Evolutionary conservation across 176 grass and related monocot genomes (phyloP).

Genomic region (Coix lacrymajobi): DNA sequence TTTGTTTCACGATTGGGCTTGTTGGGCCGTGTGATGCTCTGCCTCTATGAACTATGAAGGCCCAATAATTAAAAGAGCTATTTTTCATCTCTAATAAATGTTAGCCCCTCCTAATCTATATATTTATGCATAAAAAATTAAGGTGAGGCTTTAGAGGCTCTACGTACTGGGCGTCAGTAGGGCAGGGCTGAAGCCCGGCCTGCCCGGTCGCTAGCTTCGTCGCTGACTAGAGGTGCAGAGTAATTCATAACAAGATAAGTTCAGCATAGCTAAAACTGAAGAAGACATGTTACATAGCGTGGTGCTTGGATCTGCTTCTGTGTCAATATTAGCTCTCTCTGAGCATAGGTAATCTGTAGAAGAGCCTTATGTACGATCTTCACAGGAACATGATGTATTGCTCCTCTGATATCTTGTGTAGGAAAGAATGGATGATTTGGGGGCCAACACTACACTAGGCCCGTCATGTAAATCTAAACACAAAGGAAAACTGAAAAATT

Average conservation of each 20-base stretch:
- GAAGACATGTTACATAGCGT: slow-evolving; percentile 63
- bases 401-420: not conserved
- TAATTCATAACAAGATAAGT: slow-evolving; percentile 70
- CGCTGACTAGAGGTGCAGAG: not conserved
- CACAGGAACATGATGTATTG: not conserved
- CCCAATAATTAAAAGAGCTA: too few relatives aligned
- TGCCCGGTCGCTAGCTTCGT: too few relatives aligned
- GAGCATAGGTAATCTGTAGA: slow-evolving; percentile 45
- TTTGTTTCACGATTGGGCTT: too few relatives aligned
- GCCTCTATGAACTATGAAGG: too few relatives aligned
- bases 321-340: slow-evolving; percentile 90
- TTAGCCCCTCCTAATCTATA: too few relatives aligned
- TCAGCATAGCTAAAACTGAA: slow-evolving; percentile 52
- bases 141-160: too few relatives aligned
- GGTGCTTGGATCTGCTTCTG: slow-evolving; percentile 82
- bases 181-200: too few relatives aligned
- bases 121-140: too few relatives aligned
- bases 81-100: too few relatives aligned
- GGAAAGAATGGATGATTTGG: not conserved
- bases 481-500: slow-evolving; percentile 3
- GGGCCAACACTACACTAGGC: not conserved
- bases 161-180: too few relatives aligned
- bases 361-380: not conserved
- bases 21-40: too few relatives aligned
- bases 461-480: slow-evolving; percentile 18